A percentile compares a stretch with the other conserved stretches of the same genome.
phyloP scores from a whole-genome alignment of 768 basidiomycete genomes.

The Clavaria fumosa region DNA sequence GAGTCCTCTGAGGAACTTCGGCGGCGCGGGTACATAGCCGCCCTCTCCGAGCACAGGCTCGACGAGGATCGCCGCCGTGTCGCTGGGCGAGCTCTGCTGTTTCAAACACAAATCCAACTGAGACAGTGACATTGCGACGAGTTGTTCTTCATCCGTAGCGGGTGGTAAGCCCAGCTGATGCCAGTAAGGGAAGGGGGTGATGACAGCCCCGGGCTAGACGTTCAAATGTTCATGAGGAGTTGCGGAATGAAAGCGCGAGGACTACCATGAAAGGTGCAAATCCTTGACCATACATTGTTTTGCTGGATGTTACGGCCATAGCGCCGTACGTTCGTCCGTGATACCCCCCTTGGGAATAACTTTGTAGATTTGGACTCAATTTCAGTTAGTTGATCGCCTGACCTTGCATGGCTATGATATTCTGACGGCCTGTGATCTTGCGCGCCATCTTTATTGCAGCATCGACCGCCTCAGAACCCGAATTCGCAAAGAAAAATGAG shows the following conservation, averaged over 20 bases:
- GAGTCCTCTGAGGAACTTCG: slow-evolving; percentile 65
- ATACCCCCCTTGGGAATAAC: slow-evolving; percentile 57
- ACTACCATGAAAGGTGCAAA: slow-evolving; percentile 71
- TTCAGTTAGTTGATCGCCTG: too few relatives aligned
- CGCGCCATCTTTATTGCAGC: slow-evolving; percentile 82
- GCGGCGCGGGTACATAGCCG: slow-evolving; percentile 82
- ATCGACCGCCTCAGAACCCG: slow-evolving; percentile 88
- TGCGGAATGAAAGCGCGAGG: not conserved
- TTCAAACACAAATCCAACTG: slow-evolving; percentile 62
- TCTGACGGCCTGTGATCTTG: slow-evolving; percentile 60
- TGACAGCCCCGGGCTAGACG: slow-evolving; percentile 65
- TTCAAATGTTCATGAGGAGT: slow-evolving; percentile 4
- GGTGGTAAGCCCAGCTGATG: slow-evolving; percentile 57
- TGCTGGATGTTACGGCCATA: slow-evolving; percentile 87
- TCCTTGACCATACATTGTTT: slow-evolving; percentile 78
- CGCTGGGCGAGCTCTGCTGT: slow-evolving; percentile 70
- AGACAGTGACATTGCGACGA: slow-evolving; percentile 52
- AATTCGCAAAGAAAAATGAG: slow-evolving; percentile 97
- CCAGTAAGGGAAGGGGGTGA: slow-evolving; percentile 84
- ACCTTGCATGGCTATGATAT: slow-evolving; percentile 88
- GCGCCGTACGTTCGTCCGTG: slow-evolving; percentile 91
- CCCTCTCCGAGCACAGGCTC: slow-evolving; percentile 95
- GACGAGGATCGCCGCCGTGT: slow-evolving; percentile 87
- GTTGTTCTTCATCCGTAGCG: slow-evolving; percentile 36
- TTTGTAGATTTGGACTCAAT: too few relatives aligned